Evolutionary conservation across 2,329 filamentous ascomycete species (phyloP).

Genomic region (Cordyceps javanica): DNA sequence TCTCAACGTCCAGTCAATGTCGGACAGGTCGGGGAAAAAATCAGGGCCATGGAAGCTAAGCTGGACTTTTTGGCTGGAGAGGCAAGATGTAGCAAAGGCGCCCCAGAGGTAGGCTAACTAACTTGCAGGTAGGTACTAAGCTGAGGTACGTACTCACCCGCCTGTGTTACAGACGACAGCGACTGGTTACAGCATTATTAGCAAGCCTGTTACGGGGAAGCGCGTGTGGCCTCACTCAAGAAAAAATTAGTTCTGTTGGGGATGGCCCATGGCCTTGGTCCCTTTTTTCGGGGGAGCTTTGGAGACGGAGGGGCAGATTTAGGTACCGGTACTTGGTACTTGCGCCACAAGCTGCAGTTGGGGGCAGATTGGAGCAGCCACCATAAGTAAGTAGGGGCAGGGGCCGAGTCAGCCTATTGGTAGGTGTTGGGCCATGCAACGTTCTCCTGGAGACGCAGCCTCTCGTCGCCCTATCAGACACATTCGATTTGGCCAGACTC

Average conservation of each 20-base stretch:
- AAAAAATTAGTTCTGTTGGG: slow-evolving; percentile 38
- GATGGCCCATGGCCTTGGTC: slow-evolving; percentile 25
- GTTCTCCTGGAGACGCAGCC: neutral
- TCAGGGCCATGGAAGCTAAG: slow-evolving; percentile 4
- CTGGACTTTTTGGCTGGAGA: neutral
- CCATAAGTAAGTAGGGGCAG: neutral
- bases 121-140: no score
- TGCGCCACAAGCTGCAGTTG: neutral
- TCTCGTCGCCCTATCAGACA: slow-evolving; percentile 1
- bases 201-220: neutral
- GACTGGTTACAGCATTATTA: neutral
- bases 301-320: slow-evolving; percentile 20
- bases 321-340: slow-evolving; percentile 12
- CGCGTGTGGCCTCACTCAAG: slow-evolving; percentile 12
- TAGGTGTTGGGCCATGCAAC: slow-evolving; percentile 10
- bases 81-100: neutral
- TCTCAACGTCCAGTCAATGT: slow-evolving; percentile 12
- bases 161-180: neutral
- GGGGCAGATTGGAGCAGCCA: neutral
- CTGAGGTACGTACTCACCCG: neutral
- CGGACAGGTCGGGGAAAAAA: slow-evolving; percentile 11
- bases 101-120: no score
- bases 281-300: slow-evolving; percentile 9
- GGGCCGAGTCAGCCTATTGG: neutral
- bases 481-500: neutral